phyloP scores from a whole-genome alignment of 2,329 filamentous ascomycete species.

The Ophiostoma quercus region DNA sequence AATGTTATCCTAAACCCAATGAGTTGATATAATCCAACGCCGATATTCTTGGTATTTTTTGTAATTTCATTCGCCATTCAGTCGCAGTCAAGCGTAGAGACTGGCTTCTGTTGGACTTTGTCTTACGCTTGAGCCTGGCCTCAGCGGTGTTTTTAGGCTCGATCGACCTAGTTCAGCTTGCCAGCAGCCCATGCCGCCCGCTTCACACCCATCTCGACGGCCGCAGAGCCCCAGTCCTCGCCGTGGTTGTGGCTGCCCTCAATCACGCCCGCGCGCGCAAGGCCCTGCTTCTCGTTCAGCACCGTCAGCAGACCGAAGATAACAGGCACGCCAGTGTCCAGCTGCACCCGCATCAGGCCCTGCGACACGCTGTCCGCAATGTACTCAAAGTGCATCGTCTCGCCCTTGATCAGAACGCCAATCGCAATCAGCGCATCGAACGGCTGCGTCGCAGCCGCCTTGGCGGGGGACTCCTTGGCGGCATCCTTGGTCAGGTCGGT shows the following conservation, averaged over 20 bases:
- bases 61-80: not conserved
- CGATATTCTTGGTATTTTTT: not conserved
- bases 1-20: not conserved
- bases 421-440: conserved; percentile 96
- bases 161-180: conserved; percentile 38
- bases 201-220: conserved; percentile 91
- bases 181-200: conserved; percentile 76
- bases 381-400: conserved; percentile 99
- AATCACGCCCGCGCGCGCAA: conserved; percentile 73
- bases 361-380: conserved; percentile 88
- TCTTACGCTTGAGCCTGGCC: not conserved
- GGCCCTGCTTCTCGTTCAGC: conserved; percentile 79
- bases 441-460: conserved; percentile 40
- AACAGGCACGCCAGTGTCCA: conserved; percentile 83
- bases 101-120: not conserved
- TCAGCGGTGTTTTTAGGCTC: not conserved
- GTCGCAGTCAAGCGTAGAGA: not conserved
- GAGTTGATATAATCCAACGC: conserved; percentile 15
- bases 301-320: conserved; percentile 91
- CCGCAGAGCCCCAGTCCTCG: conserved; percentile 90
- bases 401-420: conserved; percentile 94
- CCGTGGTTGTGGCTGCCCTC: conserved; percentile 79
- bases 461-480: not conserved
- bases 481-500: conserved; percentile 55
- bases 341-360: conserved; percentile 87